phyloP scores from a whole-genome alignment of 371 early-diverging fungal genomes.

The Mucor mucedo region DNA sequence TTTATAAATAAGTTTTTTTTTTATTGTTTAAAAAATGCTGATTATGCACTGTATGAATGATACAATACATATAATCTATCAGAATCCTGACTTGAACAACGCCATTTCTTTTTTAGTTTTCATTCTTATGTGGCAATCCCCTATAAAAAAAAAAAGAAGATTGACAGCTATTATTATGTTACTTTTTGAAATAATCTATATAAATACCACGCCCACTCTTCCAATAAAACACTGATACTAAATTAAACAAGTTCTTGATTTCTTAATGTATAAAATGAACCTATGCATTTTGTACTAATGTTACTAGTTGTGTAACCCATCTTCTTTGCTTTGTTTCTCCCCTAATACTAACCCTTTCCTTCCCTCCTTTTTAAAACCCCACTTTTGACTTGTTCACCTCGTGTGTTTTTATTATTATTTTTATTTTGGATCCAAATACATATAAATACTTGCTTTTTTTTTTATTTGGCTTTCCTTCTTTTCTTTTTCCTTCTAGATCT shows the following conservation, averaged over 20 bases:
- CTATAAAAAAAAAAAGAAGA: neutral
- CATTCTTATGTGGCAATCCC: neutral
- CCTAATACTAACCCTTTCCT: neutral
- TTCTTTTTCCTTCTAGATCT: neutral
- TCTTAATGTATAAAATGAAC: neutral
- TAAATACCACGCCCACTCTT: too few species aligned
- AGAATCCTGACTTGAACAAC: neutral
- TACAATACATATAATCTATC: neutral
- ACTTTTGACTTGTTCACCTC: neutral
- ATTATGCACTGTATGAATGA: conserved; percentile 7
- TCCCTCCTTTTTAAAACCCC: conserved; percentile 4
- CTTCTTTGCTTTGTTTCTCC: neutral
- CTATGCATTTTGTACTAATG: conserved; percentile 9
- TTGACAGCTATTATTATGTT: neutral
- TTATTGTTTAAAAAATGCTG: neutral
- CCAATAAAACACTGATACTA: too few species aligned
- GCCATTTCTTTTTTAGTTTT: neutral
- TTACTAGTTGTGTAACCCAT: conserved; percentile 9
- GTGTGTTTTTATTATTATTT: neutral
- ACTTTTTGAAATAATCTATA: too few species aligned
- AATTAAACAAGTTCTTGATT: conserved; percentile 4
- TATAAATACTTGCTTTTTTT: conserved; percentile 5
- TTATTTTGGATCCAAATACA: neutral
- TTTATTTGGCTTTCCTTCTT: neutral
- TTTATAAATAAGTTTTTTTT: neutral